Evolutionary conservation across 805 yeast genomes (phyloP).

Genomic region (Ogataea polymorpha): DNA sequence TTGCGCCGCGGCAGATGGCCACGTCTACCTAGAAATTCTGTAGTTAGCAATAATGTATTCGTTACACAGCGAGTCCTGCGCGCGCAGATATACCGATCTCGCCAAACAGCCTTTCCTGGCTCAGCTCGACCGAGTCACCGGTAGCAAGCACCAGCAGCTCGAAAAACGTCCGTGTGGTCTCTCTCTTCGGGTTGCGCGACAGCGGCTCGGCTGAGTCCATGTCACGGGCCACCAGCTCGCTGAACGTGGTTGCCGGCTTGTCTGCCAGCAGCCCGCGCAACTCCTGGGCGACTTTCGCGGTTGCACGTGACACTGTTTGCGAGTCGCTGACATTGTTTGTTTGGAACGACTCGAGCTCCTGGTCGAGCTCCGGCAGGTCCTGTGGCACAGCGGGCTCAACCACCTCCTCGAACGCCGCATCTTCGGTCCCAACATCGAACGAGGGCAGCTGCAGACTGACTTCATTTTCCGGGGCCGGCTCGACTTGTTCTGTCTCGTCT

Average conservation of each 20-base stretch:
- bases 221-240: conserved; percentile 41
- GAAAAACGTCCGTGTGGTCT: conserved; percentile 73
- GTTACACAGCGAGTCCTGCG: conserved; percentile 6
- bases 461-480: conserved; percentile 19
- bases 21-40: conserved; percentile 5
- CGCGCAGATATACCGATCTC: conserved; percentile 45
- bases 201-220: conserved; percentile 32
- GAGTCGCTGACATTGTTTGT: conserved; percentile 18
- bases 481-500: neutral
- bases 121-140: conserved; percentile 60
- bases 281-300: conserved; percentile 50
- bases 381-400: conserved; percentile 11
- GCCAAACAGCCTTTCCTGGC: conserved; percentile 60
- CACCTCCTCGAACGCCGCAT: conserved; percentile 15
- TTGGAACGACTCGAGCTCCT: conserved; percentile 21
- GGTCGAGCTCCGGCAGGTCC: conserved; percentile 23
- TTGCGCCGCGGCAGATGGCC: conserved; percentile 28
- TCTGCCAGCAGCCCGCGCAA: conserved; percentile 36
- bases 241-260: conserved; percentile 29
- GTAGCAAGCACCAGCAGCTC: conserved; percentile 82
- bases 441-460: conserved; percentile 12
- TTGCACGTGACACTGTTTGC: conserved; percentile 42
- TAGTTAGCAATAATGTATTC: neutral
- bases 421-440: conserved; percentile 23
- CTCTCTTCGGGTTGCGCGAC: conserved; percentile 42